A percentile compares a stretch with the other conserved stretches of the same genome.
Conservation (phyloP, 257 asterid species). For the Coffea canephora region DNA sequence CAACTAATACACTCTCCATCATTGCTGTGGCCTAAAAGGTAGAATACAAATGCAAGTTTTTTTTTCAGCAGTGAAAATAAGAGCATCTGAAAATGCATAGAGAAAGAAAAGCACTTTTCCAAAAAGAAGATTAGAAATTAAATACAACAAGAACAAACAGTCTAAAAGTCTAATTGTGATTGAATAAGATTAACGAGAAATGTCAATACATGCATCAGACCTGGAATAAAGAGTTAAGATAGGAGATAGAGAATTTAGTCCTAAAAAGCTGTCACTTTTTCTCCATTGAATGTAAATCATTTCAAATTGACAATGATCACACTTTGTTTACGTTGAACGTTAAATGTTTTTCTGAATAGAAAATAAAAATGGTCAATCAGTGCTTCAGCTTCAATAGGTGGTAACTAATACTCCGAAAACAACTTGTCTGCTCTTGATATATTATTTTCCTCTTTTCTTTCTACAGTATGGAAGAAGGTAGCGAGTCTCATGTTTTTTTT, state of each 20-base stretch:
- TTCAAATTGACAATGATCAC: too few relatives aligned
- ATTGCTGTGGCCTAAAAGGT: conserved; percentile 61
- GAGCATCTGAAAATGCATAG: neutral
- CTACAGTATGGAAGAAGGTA: neutral
- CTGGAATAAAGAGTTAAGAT: too few relatives aligned
- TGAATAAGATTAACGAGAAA: too few relatives aligned
- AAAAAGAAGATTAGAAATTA: neutral
- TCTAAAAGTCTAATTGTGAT: too few relatives aligned
- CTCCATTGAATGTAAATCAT: too few relatives aligned
- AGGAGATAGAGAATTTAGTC: too few relatives aligned
- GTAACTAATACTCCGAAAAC: neutral
- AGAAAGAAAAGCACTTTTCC: neutral
- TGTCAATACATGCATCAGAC: too few relatives aligned
- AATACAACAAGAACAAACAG: too few relatives aligned
- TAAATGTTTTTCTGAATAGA: too few relatives aligned
- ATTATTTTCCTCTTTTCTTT: neutral
- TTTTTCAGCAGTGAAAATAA: neutral
- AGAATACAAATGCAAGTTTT: neutral
- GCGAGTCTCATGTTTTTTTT: neutral
- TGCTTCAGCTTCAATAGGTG: neutral
- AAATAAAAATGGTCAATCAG: neutral
- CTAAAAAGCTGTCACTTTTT: too few relatives aligned
- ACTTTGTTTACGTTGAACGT: too few relatives aligned
- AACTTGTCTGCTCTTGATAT: neutral
- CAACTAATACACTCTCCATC: conserved; percentile 73